Evolutionary conservation across 1,284 basidiomycete genomes (phyloP), one percentile per base, ranked within the genome.

Genomic region (Melanopsichium pennsylvanicum): DNA sequence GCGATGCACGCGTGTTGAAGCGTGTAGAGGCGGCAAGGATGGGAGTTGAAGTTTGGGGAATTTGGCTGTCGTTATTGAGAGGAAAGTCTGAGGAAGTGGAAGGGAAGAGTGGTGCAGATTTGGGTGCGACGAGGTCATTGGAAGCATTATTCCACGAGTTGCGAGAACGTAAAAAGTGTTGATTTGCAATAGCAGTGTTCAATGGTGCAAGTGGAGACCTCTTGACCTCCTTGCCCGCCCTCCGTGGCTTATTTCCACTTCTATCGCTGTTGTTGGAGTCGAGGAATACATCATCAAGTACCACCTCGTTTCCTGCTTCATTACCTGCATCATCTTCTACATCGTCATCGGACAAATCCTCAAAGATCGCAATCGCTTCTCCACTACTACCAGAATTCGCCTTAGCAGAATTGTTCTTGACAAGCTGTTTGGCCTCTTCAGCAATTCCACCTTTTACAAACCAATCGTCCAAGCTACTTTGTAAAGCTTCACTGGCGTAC

Each of bases 401-500:
- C 15, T 29, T 7, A 25, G 26, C 39, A 27, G 4, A 19, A 19
- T 29, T 18, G 25, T 40, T 56, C 34, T 44, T 59, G n/a, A 73
- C 68, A 13, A 72, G 36, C 35, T 69, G 40, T 19, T 71, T 74
- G 10, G 73, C 78, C 37, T 80, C 72, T 4, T 76, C 72, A 3
- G 60, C 64, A 27, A 78, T 76, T 8, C 75, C 77, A 7, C 75
- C 72, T 23, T 70, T 63, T 10, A 64, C 60, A 44, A 79, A 77
- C 76, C 76, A 77, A 22, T 72, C 67, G 18, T 77, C 75, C 5
- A 79, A 39, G 6, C 70, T 42, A n/a, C 45, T 48, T 33, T 77
- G 76, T 2, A 79, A 60, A 15, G 78, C 78, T 54, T 84, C 84
- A 51, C 82, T 84, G 13, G 85, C 85, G 70, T 84, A 85, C 21